Base-by-base conservation (phyloP, 1,139 yeast species). In the Candida sp. region DNA sequence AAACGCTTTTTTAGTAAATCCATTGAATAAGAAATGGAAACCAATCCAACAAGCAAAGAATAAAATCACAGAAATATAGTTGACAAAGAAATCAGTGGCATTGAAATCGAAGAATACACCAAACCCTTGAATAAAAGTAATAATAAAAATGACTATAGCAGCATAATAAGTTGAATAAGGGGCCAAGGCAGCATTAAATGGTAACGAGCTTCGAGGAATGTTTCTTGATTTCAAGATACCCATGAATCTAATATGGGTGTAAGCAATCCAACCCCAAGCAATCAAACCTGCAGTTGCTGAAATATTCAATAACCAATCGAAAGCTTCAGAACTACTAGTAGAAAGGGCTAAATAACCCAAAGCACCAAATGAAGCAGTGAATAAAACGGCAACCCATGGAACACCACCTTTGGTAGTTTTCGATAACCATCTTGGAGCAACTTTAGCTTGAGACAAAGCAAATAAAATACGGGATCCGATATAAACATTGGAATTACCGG, bases 261-360 rank as follows among this genome's bases (percentile, higher is more conserved):
- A 62, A 5, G 84, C 74, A 48, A 85, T 84, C 63, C 81, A 77
- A 43, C 83, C 77, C 93, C 93, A 85, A 6, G 87, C 77, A 51
- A 84, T 81, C 54, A 84, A 73, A 41, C 91, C 91, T 5, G 90
- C 82, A 39, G 85, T 84, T 22, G 89, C 87, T 32, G 89, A 78
- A 52, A 91, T 82, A 64, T 87, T 88, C 53, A 89, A 77, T 50
- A 91, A 77, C 91, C 96, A 91, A 53, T 76, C 68, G 69, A 90
- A 91, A 7, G 90, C 97, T 12, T 76, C 70, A 29, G 71, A 68
- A 42, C 96, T 95, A 43, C 70, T 64, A 19, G 75, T 64, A 30
- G 85, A 76, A 46, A 81, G 72, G 35, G 84, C 87, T 73, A 91
- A 73, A 61, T 81, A 84, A 1, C 90, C 90, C 49, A 80, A 68